phyloP scores from a whole-genome alignment of 1,284 basidiomycete genomes.

The Cutaneotrichosporon curvatum region DNA sequence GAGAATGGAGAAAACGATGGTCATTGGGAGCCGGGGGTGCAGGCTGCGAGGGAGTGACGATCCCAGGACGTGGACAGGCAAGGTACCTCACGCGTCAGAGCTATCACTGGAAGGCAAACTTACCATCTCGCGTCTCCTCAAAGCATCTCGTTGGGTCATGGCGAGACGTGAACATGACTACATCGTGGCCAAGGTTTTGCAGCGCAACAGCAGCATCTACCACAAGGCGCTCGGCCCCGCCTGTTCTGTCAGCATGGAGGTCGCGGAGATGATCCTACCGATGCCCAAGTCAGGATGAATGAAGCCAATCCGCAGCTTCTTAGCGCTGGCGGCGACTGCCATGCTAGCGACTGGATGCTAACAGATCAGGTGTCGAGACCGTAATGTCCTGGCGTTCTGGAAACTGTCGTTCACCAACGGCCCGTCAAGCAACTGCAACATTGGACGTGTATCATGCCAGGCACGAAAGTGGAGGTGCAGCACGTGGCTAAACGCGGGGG shows the following conservation, averaged over 20 bases:
- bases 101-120: constrained; percentile 9
- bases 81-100: constrained; percentile 57
- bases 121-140: constrained; percentile 82
- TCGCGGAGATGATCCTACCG: constrained; percentile 52
- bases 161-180: constrained; percentile 91
- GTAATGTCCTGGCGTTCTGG: too few relatives aligned
- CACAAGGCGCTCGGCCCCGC: constrained; percentile 88
- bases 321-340: constrained; percentile 3
- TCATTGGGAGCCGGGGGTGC: constrained; percentile 62
- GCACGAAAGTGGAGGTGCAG: too few relatives aligned
- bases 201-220: constrained; percentile 92
- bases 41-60: constrained; percentile 73
- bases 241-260: constrained; percentile 47
- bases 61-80: constrained; percentile 68
- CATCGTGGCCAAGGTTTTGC: constrained; percentile 73
- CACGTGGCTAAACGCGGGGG: not conserved
- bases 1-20: constrained; percentile 76
- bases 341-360: not conserved
- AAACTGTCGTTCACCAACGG: too few relatives aligned
- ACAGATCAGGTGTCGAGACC: too few relatives aligned
- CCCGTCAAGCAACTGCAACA: too few relatives aligned
- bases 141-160: constrained; percentile 81
- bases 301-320: constrained; percentile 61
- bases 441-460: too few relatives aligned
- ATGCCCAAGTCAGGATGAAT: constrained; percentile 94